A percentile compares a stretch with the other conserved stretches of the same genome.
Evolutionary conservation across 2,329 filamentous ascomycete genomes (phyloP).

Genomic region (Alternaria angustiovoidea): DNA sequence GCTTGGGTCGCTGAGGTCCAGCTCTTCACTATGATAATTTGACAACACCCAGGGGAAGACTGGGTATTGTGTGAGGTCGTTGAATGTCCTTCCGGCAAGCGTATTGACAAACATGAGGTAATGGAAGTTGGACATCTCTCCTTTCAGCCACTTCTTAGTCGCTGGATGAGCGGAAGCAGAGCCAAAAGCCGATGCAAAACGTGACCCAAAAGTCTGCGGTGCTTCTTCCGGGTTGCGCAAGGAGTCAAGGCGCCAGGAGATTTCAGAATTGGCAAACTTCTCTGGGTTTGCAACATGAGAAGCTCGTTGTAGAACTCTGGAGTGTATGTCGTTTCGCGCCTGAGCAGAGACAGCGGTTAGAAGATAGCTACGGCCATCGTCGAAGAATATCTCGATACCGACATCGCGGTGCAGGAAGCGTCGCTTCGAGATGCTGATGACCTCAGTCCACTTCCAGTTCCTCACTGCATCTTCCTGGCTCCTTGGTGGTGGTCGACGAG

Average conservation of each 20-base stretch:
- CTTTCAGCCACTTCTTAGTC: conserved; percentile 88
- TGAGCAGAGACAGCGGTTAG: conserved; percentile 80
- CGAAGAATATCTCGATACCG: conserved; percentile 96
- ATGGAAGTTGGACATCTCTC: conserved; percentile 97
- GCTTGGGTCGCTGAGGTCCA: conserved; percentile 83
- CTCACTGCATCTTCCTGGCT: conserved; percentile 74
- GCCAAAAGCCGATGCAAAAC: conserved; percentile 92
- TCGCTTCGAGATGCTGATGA: conserved; percentile 94
- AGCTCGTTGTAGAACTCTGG: conserved; percentile 77
- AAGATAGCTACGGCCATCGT: conserved; percentile 93
- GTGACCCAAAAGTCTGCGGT: conserved; percentile 77
- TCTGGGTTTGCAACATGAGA: conserved; percentile 78
- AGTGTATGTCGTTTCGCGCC: conserved; percentile 80
- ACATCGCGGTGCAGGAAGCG: conserved; percentile 96
- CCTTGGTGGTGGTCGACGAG: conserved; percentile 42
- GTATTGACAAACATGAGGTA: conserved; percentile 99
- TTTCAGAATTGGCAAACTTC: conserved; percentile 78
- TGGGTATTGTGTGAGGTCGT: conserved; percentile 96
- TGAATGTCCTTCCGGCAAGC: conserved; percentile 95
- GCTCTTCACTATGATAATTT: conserved; percentile 92
- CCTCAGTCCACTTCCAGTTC: conserved; percentile 92
- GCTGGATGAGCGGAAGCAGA: conserved; percentile 81
- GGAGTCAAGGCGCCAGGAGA: conserved; percentile 90
- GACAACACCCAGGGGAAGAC: conserved; percentile 98
- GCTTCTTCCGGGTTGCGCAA: conserved; percentile 72